Base-by-base conservation (phyloP, 2,329 filamentous ascomycete genomes). In the Boeremia lycopersici region DNA sequence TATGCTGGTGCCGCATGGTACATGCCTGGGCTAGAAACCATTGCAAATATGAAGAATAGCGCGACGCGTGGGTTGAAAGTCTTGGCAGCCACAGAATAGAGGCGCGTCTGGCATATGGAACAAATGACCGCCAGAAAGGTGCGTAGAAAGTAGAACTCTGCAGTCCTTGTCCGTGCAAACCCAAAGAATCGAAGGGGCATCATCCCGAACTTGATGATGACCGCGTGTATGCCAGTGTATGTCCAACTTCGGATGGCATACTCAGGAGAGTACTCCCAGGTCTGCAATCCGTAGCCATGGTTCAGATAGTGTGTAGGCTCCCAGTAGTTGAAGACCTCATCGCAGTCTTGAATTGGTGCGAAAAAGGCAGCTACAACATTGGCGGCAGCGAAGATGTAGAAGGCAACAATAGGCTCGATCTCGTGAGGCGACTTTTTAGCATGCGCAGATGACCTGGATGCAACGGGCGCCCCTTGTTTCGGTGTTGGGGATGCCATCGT, bases 311-410 rank as follows among this genome's bases (percentile, higher is more conserved):
- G 95, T 0, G 93, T 87, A 0, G 95, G 93, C 69, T 99, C 95
- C 92, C 93, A 99, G 80, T 96, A 99, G 75, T 99, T 99, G 83
- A 96, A 99, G 10, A 93, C 93, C 79, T 99, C 95, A 68, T 99
- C 95, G 73, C 95, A 99, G 76, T 99, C 95, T 74, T 97, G 93
- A 62, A 99, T 96, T 0, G 95, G 95, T 2, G 92, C 88, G 73
- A 88, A 93, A 29, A 89, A 69, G 10, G 93, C 95, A 6, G 93
- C 90, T 19, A 93, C 67, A 15, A 89, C 62, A 70, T 91, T 91
- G 61, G 89, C 87, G 28, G 81, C 79, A 40, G 96, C 79, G 73
- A 96, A 95, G 60, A 91, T 76, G 70, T 89, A 95, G 73, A 97
- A 96, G 11, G 89, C 89, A 41, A 85, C 82, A 62, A 90, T 89